Evolutionary conservation across 2,329 filamentous ascomycete genomes (phyloP).

Genomic region (Microcyclospora tardicrescens): DNA sequence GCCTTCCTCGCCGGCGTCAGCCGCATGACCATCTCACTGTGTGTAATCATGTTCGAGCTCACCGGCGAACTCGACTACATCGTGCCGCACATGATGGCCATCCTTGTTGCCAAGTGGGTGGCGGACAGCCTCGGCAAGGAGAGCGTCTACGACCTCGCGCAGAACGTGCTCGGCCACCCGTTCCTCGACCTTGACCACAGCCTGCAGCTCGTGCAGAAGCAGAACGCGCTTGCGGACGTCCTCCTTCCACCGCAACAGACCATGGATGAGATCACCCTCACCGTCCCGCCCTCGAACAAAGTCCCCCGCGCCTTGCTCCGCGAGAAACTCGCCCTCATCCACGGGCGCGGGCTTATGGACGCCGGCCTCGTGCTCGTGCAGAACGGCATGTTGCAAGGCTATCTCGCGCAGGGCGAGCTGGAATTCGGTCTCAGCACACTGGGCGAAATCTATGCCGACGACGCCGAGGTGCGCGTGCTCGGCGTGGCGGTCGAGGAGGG

Average conservation of each 20-base stretch:
- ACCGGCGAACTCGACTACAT: conserved; percentile 47
- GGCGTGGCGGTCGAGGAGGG: conserved; percentile 22
- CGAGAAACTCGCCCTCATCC: conserved; percentile 35
- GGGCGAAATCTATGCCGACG: conserved; percentile 20
- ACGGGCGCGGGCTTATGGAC: conserved; percentile 41
- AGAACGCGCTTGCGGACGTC: conserved; percentile 29
- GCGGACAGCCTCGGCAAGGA: conserved; percentile 42
- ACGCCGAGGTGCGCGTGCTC: conserved; percentile 27
- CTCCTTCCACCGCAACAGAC: conserved; percentile 41
- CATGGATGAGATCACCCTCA: conserved; percentile 44
- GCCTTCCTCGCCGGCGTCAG: conserved; percentile 47
- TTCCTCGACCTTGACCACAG: conserved; percentile 44
- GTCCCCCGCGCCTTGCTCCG: conserved; percentile 30
- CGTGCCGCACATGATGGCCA: conserved; percentile 45
- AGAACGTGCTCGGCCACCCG: conserved; percentile 45
- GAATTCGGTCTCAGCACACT: conserved; percentile 35
- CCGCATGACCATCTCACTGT: conserved; percentile 45
- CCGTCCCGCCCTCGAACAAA: conserved; percentile 31
- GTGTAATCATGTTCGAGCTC: conserved; percentile 50
- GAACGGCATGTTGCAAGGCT: conserved; percentile 39
- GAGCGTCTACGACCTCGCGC: conserved; percentile 47
- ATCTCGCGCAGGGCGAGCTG: conserved; percentile 42
- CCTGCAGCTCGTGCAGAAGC: conserved; percentile 28
- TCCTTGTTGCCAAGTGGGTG: conserved; percentile 46
- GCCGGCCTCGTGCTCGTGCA: conserved; percentile 45